Base-by-base conservation (phyloP, 2,329 filamentous ascomycete species). In the Graphiopsis chlorocephala region DNA sequence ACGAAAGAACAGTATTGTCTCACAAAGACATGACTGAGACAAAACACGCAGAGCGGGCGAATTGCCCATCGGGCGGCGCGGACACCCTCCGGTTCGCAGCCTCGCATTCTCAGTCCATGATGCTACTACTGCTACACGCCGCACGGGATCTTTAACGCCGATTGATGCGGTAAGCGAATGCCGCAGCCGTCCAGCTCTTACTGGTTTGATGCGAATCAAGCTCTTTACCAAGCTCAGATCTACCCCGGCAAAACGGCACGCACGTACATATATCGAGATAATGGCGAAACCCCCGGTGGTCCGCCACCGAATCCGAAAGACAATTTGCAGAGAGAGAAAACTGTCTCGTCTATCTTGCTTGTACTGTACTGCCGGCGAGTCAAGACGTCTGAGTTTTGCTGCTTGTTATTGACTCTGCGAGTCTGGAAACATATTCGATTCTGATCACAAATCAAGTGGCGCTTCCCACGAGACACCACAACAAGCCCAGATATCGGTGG, bases 11-110 rank as follows among this genome's bases (percentile, higher is more conserved):
- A 25, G 23, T 12, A 20, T 23, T 62, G 60, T 62, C 60, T 62
- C 58, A 58, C 25, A 58, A 17, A 33, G 58, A 61, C 48, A 62
- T 62, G 60, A 31, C 48, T 23, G 60, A 62, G 33, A 53, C 60
- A 55, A 62, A 62, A 62, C 48, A 48, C 33, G 60, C 42, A 55
- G 23, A 23, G 31, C 59, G 59, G 28, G 29, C 31, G 15, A 52
- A 31, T 50, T 45, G 38, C 28, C 29, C 50, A 53, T 53, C 50
- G 50, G 50, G 25, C 50, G 28, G 50, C 50, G 50, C 50, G 50
- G 50, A 28, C 50, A 8, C 8, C 38, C 38, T 45, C 23, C 38
- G 38, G 50, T 53, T 53, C 50, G 50, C 50, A 53, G 11, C 26
- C n/a, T 15, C 35, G 50, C 50, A 53, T n/a, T 35, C n/a, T 15